Percentiles rank a stretch among this genome's conserved stretches.
phyloP scores from a whole-genome alignment of 2,329 filamentous ascomycete genomes.

The Colletotrichum costaricense region DNA sequence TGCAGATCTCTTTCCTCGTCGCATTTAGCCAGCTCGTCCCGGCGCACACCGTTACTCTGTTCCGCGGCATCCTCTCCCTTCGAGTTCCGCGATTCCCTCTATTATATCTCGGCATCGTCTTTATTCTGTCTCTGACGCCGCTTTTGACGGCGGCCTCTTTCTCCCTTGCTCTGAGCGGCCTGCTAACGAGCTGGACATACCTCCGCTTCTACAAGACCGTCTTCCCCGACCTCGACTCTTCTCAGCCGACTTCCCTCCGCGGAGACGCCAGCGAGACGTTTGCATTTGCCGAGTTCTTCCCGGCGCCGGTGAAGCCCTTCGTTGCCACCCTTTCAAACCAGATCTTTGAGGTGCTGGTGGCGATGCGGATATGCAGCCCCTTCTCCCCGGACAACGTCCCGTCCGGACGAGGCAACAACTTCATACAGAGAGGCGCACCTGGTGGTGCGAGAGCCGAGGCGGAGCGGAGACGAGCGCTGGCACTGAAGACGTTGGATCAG shows the following conservation, averaged over 20 bases:
- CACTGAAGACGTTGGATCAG: conserved; percentile 92
- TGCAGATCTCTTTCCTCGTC: conserved; percentile 94
- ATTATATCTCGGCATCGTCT: conserved; percentile 79
- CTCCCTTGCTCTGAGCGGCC: conserved; percentile 82
- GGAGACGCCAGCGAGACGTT: conserved; percentile 98
- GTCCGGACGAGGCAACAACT: conserved; percentile 73
- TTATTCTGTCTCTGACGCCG: conserved; percentile 69
- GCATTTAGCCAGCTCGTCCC: conserved; percentile 98
- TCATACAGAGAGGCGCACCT: conserved; percentile 66
- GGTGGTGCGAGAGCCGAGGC: conserved; percentile 88
- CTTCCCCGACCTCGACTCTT: conserved; percentile 74
- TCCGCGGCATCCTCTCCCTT: conserved; percentile 88
- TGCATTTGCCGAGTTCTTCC: conserved; percentile 95
- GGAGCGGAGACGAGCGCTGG: conserved; percentile 87
- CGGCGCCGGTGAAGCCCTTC: conserved; percentile 81
- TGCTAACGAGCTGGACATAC: conserved; percentile 93
- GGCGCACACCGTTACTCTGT: conserved; percentile 95
- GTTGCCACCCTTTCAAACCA: conserved; percentile 79
- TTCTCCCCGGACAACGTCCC: conserved; percentile 86
- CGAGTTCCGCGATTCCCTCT: conserved; percentile 81
- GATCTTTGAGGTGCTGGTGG: conserved; percentile 80
- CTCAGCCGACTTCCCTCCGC: conserved; percentile 72
- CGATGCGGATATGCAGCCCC: conserved; percentile 82
- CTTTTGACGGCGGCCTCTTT: conserved; percentile 77
- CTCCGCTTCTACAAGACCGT: conserved; percentile 92